Evolutionary conservation across 2,329 filamentous ascomycete species (phyloP), one percentile per base, ranked within the genome.

Genomic region (Dothistroma pini): DNA sequence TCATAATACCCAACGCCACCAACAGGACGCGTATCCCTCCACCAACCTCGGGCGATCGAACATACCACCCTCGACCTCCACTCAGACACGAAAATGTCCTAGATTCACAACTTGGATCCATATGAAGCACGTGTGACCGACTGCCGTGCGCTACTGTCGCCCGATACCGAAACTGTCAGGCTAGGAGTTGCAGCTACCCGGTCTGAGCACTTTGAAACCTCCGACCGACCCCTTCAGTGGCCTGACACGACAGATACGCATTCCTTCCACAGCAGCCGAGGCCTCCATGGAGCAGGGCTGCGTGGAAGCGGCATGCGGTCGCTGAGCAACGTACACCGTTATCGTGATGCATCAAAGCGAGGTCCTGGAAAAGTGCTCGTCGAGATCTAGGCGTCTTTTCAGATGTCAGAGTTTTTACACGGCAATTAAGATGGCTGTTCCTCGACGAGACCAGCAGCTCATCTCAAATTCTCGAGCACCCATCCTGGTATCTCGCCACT

Each of bases 181-280:
- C 50, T 32, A 32, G 29, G 50, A 53, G 25, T n/a, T 50, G 50
- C 55, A 50, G 55, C 44, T 31, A 49, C 44, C 55, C 34, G 44
- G 29, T 38, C 48, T 44, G 22, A 49, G 35, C 54, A 49, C 22
- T 56, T 19, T 49, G 35, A 56, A 56, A 21, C 44, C 54, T 56
- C 54, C 54, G 16, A 21, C 25, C 9, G 41, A 47, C 25, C 34
- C 41, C 38, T 10, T n/a, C 14, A 25, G 34, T 7, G 32, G 31
- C 32, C 22, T 16, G 29, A 56, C 55, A 57, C 35, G 16, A 35
- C 25, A 47, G 19, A 22, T 22, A n/a, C n/a, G 16, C 38, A 29
- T 31, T 38, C 35, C 22, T 49, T 29, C 29, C 21, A 44, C 9
- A 21, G 11, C 21, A 25, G 22, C 21, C 4, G 50, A 53, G 5